Percentiles rank a stretch among this genome's conserved stretches.
These are phyloP conservation scores for Alternaria incomplexa DNA, from an alignment of 2,329 filamentous ascomycete species.

Conservation along the genomic window DNA sequence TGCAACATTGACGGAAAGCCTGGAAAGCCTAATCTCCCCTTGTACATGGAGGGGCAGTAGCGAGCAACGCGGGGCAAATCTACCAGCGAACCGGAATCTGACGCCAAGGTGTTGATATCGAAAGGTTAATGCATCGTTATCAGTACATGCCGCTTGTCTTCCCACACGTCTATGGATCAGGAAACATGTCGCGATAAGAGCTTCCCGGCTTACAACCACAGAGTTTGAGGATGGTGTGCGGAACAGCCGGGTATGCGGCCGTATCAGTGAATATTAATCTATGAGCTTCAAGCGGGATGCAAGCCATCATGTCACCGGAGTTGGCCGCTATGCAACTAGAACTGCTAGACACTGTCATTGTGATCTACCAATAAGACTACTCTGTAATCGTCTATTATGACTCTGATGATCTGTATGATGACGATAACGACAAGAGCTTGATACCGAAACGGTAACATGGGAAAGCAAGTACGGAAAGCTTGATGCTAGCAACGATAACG, in stretches of 20 bases:
- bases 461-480: constrained; percentile 4
- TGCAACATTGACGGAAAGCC: constrained; percentile 7
- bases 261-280: constrained; percentile 12
- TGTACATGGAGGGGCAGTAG: constrained; percentile 19
- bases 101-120: constrained; percentile 21
- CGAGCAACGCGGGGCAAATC: constrained; percentile 17
- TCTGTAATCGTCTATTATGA: constrained; percentile 1
- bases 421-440: neutral
- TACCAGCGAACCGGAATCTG: constrained; percentile 11
- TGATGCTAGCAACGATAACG: constrained; percentile 26
- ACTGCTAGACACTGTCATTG: constrained; percentile 12
- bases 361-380: neutral
- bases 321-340: constrained; percentile 15
- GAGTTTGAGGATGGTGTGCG: constrained; percentile 1
- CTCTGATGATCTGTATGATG: neutral
- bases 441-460: neutral
- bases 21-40: constrained; percentile 1
- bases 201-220: neutral
- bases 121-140: constrained; percentile 29
- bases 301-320: constrained; percentile 16
- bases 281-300: constrained; percentile 8
- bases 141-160: constrained; percentile 11
- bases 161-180: neutral
- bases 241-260: constrained; percentile 11
- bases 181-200: constrained; percentile 14